phyloP scores from a whole-genome alignment of 805 yeast genomes.

The Candida krabiensis region DNA sequence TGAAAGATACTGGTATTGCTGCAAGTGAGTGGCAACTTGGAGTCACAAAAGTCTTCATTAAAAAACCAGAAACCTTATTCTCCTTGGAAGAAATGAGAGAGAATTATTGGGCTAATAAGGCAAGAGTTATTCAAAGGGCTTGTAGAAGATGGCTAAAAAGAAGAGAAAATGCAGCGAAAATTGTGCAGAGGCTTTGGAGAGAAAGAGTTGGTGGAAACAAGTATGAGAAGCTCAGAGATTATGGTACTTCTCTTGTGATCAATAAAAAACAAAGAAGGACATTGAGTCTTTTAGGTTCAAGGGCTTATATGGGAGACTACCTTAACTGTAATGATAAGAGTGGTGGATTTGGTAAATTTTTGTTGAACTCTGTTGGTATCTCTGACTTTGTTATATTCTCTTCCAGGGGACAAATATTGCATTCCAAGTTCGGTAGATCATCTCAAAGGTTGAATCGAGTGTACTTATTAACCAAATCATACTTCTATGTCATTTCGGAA shows the following conservation, averaged over 20 bases:
- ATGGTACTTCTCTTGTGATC: conserved; percentile 68
- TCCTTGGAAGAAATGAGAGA: conserved; percentile 96
- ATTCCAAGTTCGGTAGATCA: conserved; percentile 90
- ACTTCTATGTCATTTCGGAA: conserved; percentile 73
- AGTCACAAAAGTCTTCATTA: conserved; percentile 87
- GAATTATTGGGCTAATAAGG: conserved; percentile 97
- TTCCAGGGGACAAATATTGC: conserved; percentile 73
- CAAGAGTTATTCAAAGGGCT: conserved; percentile 95
- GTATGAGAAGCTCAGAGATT: conserved; percentile 80
- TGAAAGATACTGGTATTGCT: conserved; percentile 65
- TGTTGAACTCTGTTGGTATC: conserved; percentile 68
- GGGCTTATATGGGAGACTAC: conserved; percentile 95
- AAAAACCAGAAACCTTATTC: conserved; percentile 94
- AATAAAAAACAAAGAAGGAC: conserved; percentile 87
- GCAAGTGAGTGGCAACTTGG: conserved; percentile 86
- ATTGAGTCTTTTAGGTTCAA: conserved; percentile 80
- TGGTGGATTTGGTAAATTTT: conserved; percentile 74
- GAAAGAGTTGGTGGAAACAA: conserved; percentile 77
- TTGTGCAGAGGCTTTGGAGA: conserved; percentile 81
- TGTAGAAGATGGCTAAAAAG: conserved; percentile 83
- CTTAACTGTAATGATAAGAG: conserved; percentile 72
- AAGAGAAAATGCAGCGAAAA: conserved; percentile 83
- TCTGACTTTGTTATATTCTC: conserved; percentile 75
- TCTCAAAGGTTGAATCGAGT: conserved; percentile 74
- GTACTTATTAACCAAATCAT: conserved; percentile 62